Evolutionary conservation across 2,329 filamentous ascomycete genomes (phyloP), one percentile per base, ranked within the genome.

Genomic region (Thielaviopsis musarum): DNA sequence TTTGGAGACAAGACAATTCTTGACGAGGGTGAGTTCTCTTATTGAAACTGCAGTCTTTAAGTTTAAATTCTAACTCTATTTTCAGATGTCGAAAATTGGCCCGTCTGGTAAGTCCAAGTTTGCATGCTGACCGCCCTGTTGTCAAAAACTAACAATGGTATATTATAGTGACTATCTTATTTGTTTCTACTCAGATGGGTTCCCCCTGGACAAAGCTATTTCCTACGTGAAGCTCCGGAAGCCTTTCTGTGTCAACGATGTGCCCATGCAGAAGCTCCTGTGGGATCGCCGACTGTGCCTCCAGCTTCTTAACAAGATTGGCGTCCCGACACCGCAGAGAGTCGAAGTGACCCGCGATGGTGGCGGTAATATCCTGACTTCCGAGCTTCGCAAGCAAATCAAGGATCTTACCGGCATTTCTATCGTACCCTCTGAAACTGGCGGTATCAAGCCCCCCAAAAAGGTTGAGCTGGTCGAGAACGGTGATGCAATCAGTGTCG

Each of bases 1-100:
- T 98, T 98, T 74, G 94, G 93, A 54, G 93, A 98, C 74, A 98
- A 98, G 73, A 91, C 96, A 52, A 98, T 98, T 65, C 77, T 98
- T 41, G 93, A 98, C 67, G 93, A 98, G 79, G 80, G 80, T 81
- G 65, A 65, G 76, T 68, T 49, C 6, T 51, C 4, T 41, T 19
- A 2, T 10, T 34, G 5, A 10, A 6, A 34, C 34, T 6, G n/a
- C n/a, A 12, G 19, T 3, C 26, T 38, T 53, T 63, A 7, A 19
- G 5, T 12, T 12, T 12, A 15, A 22, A 17, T 41, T 24, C 57
- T 61, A 59, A 61, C 54, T 41, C 48, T 54, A 34, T 45, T 28
- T 45, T 26, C 61, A 82, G 88, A 87, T 63, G 86, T 96, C 59
- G 90, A 95, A 71, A 95, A 96, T 69, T 96, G 91, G 91, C 91